phyloP scores from a whole-genome alignment of 768 basidiomycete species.

The Hericium rajendrae region DNA sequence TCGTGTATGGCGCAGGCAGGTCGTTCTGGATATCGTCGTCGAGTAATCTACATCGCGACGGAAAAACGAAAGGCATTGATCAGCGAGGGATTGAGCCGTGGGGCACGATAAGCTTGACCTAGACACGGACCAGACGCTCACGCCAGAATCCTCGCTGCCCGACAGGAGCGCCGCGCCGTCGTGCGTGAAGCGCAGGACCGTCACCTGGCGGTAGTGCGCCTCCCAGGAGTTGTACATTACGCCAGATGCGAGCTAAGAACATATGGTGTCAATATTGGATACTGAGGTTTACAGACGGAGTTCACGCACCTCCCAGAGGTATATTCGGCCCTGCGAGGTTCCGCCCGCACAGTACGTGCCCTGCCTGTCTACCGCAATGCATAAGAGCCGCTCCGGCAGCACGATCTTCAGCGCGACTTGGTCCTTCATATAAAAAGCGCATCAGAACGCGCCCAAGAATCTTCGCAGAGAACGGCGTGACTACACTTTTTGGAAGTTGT shows the following conservation, averaged over 20 bases:
- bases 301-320: constrained; percentile 85
- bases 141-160: constrained; percentile 84
- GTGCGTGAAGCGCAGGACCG: constrained; percentile 70
- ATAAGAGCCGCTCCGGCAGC: constrained; percentile 82
- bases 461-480: constrained; percentile 20
- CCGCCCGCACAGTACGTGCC: constrained; percentile 84
- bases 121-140: constrained; percentile 83
- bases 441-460: not conserved
- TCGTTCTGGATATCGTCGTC: constrained; percentile 70
- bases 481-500: constrained; percentile 94
- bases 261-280: not conserved
- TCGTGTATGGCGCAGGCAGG: constrained; percentile 65
- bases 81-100: not conserved
- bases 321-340: constrained; percentile 79
- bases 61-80: not conserved
- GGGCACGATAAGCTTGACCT: constrained; percentile 41
- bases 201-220: constrained; percentile 89
- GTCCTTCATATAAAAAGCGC: constrained; percentile 45
- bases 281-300: not conserved
- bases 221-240: constrained; percentile 87
- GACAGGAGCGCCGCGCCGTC: constrained; percentile 77
- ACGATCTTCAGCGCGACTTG: constrained; percentile 82
- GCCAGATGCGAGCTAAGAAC: constrained; percentile 75
- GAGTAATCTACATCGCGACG: constrained; percentile 43
- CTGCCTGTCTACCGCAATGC: constrained; percentile 61